These are phyloP conservation scores for Starmera amethionina DNA, from an alignment of 805 yeast species.

Conservation along the genomic window DNA sequence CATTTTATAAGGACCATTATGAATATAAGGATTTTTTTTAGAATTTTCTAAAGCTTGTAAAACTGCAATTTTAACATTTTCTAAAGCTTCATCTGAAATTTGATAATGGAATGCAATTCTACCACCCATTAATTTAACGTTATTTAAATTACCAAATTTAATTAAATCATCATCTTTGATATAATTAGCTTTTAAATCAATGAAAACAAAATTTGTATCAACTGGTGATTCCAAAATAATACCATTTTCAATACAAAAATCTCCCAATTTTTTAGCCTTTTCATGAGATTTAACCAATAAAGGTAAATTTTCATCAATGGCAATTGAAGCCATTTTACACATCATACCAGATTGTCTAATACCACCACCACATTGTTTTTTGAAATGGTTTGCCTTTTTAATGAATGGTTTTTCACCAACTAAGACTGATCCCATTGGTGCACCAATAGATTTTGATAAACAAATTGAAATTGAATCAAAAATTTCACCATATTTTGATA, in stretches of 20 bases:
- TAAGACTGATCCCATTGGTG: conserved; percentile 84
- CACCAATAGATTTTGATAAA: conserved; percentile 83
- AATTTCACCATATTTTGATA: conserved; percentile 59
- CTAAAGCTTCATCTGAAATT: conserved; percentile 43
- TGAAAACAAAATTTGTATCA: conserved; percentile 75
- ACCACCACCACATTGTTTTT: conserved; percentile 92
- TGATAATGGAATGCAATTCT: conserved; percentile 79
- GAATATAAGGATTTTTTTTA: conserved; percentile 38
- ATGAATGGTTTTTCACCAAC: conserved; percentile 58
- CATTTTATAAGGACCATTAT: conserved; percentile 37
- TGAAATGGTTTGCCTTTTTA: conserved; percentile 69
- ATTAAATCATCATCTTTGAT: conserved; percentile 49
- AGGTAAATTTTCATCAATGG: conserved; percentile 60
- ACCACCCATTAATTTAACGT: conserved; percentile 58
- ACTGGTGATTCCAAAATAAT: conserved; percentile 63
- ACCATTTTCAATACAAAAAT: conserved; percentile 41
- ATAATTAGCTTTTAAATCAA: conserved; percentile 38
- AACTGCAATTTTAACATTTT: conserved; percentile 45
- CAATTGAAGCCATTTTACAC: conserved; percentile 70
- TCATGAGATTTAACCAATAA: conserved; percentile 37
- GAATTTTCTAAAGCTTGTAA: conserved; percentile 48
- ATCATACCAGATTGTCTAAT: conserved; percentile 82
- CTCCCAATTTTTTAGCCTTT: conserved; percentile 40
- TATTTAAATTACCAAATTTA: conserved; percentile 45
- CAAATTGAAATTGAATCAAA: conserved; percentile 90